Evolutionary conservation across 306 rosid species (phyloP).

Genomic region (Gleditsia sinensis): DNA sequence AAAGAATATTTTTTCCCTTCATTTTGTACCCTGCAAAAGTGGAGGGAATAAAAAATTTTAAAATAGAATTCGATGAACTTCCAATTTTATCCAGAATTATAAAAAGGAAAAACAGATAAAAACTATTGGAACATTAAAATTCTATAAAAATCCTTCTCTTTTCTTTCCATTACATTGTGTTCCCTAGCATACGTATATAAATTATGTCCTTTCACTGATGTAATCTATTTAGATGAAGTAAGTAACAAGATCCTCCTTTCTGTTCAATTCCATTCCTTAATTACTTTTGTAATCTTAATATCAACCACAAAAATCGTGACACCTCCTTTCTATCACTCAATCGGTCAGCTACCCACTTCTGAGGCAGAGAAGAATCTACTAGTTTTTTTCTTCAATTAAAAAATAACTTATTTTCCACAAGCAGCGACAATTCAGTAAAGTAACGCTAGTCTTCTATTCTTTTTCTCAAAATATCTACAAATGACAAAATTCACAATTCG

Average conservation of each 20-base stretch:
- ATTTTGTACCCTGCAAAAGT: background rate
- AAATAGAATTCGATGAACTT: too few species aligned
- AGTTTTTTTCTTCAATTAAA: background rate
- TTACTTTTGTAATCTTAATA: background rate
- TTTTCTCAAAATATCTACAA: background rate
- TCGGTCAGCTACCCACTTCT: background rate
- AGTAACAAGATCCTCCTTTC: background rate
- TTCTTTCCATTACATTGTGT: background rate
- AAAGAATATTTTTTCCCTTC: too few species aligned
- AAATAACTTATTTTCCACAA: background rate
- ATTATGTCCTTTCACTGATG: background rate
- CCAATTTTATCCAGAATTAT: background rate
- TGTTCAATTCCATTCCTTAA: background rate
- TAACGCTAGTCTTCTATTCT: background rate
- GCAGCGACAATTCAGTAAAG: background rate
- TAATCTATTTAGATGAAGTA: background rate
- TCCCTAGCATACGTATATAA: background rate
- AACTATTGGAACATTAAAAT: background rate
- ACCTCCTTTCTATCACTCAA: background rate
- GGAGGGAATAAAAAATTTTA: background rate
- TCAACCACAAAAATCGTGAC: background rate
- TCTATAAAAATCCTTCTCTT: background rate
- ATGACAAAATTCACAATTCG: background rate
- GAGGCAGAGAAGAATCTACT: background rate
- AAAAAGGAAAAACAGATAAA: background rate